Percentiles rank a stretch among this genome's conserved stretches.
phyloP scores from a whole-genome alignment of 164 flowering plant genomes.

The Liquidambar formosana region DNA sequence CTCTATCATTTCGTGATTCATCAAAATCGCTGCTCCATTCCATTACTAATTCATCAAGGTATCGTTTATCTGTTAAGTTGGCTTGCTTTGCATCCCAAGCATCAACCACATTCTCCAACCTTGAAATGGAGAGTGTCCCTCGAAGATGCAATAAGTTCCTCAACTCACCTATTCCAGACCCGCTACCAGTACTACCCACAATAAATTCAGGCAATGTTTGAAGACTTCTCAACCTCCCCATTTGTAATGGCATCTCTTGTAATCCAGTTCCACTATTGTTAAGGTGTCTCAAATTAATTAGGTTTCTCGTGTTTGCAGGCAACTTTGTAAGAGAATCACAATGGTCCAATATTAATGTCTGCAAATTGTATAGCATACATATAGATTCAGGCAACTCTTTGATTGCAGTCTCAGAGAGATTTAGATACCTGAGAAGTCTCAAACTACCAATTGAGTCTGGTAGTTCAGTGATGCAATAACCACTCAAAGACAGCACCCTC shows the following conservation, averaged over 20 bases:
- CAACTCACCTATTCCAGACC: slow-evolving; percentile 4
- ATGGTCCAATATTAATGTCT: not conserved
- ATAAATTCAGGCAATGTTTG: slow-evolving; percentile 4
- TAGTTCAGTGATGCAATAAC: too few relatives aligned
- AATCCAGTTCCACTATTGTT: not conserved
- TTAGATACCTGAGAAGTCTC: slow-evolving; percentile 14
- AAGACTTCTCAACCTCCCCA: not conserved
- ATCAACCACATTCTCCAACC: slow-evolving; percentile 8
- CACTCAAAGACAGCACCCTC: too few relatives aligned
- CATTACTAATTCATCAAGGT: slow-evolving; percentile 7
- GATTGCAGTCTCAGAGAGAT: slow-evolving; percentile 11
- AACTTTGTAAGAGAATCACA: not conserved
- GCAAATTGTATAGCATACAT: too few relatives aligned
- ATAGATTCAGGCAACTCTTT: slow-evolving; percentile 13
- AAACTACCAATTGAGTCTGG: slow-evolving; percentile 15
- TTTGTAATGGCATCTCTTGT: not conserved
- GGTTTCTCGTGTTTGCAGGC: not conserved
- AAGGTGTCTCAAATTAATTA: slow-evolving; percentile 17
- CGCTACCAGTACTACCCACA: not conserved
- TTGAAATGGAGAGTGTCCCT: too few relatives aligned
- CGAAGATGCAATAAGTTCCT: too few relatives aligned
- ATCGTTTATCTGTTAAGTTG: slow-evolving; percentile 10
- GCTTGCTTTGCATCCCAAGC: slow-evolving; percentile 14
- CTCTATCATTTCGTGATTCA: not conserved
- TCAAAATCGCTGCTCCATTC: not conserved